Base-by-base conservation (phyloP, 257 asterid species). In the Nicotiana obtusifolia region DNA sequence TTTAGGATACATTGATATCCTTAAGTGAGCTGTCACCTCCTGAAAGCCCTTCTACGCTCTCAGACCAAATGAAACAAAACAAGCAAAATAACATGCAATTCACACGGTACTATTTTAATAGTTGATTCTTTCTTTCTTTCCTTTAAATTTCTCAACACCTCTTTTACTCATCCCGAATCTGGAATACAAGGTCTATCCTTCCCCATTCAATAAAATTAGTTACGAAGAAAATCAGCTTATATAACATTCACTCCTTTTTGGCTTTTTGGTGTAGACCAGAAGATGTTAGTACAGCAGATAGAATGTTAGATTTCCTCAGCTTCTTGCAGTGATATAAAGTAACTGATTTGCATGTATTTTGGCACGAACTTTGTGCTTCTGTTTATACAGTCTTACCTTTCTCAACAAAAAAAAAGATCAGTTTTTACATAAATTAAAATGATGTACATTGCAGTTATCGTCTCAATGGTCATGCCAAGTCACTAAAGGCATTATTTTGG, bases 1-100 rank as follows among this genome's bases (percentile, higher is more conserved):
- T 73, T 44, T 73, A 47, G 61, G 79, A 73, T 73, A 73, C 14
- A 44, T 71, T 47, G 8, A 71, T 44, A 71, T 22, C 60, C 78
- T 47, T 22, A 28, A 44, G 37, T 44, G 78, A 47, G 22, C 15
- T 14, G 60, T 73, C 30, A n/a, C 33, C 10, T 71, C 35, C 35
- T 44, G 20, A 24, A 73, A 73, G 79, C 15, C 37, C 24, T 75
- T 75, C 44, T 24, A 75, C 9, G 52, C 35, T 75, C 15, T 49
- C 62, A 49, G 5, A 49, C 61, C 52, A 75, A 52, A 73, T 73
- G 79, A 73, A 73, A 16, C 44, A 71, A 44, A 71, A 41, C 2
- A 71, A 44, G 37, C 4, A 75, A 73, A 47, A 47, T 14, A 49
- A 49, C 41, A 75, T 1, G 16, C 7, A 47, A 73, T 47, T 22